Evolutionary conservation across 1,139 yeast genomes (phyloP), one percentile per base, ranked within the genome.

Genomic region (Yamadazyma dushanensis): DNA sequence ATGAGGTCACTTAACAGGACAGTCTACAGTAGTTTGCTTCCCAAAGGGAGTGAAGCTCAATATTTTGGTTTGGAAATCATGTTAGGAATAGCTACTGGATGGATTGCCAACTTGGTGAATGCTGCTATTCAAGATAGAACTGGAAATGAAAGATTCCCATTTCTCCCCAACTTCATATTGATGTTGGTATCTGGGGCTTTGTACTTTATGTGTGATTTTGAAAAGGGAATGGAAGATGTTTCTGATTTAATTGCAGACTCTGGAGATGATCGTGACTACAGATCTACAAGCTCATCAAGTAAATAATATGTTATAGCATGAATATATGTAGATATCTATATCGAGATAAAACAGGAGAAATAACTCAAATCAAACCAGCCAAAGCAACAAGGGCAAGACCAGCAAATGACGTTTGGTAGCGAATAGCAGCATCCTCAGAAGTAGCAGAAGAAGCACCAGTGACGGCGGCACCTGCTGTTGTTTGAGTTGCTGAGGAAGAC

Each of bases 41-140:
- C 76, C 1, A 59, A 53, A 35, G 74, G 74, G 0, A 61, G 63
- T 24, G 75, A 70, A 39, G 73, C 73, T 2, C 73, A 69, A 43
- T 69, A 58, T 36, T 68, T 70, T 47, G 76, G 75, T 0, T 49
- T 70, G 30, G 75, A 69, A 37, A 54, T 68, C 5, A 59, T 67
- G 58, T 52, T 69, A 23, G 74, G 75, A 0, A 61, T 69, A 9
- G 63, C 73, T 4, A 61, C 71, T 3, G 72, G 73, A 2, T 70
- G 75, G 74, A 63, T 66, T 31, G 73, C 73, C 5, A 49, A 54
- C 4, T 54, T 70, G 31, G 64, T 68, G 0, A 67, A 63, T 45
- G 74, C 73, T 2, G 45, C 59, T 2, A 66, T 70, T 25, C 74
- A 69, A 41, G 72, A 70, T 40, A 51, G 61, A 40, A 66, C 74